Evolutionary conservation across 805 yeast genomes (phyloP), one percentile per base, ranked within the genome.

Genomic region (Metschnikowia proteae): DNA sequence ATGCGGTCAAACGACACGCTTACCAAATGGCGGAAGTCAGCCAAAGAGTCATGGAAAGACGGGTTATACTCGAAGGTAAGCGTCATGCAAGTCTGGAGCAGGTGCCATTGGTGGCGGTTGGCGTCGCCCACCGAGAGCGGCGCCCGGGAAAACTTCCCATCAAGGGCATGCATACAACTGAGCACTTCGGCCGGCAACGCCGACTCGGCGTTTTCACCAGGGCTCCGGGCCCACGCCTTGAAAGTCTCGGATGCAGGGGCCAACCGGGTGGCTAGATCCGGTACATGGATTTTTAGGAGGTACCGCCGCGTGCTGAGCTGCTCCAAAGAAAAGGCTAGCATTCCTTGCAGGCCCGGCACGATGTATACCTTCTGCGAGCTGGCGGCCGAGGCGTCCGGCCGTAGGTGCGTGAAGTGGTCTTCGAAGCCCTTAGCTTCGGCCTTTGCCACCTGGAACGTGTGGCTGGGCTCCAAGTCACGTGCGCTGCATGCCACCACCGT

Each of bases 251-350:
- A 47, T 11, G 58, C 40, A 8, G 78, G 78, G 2, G 63, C 22
- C 4, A 74, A 32, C 42, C 57, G 64, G 1, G 75, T 58, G 7
- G 67, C 67, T 4, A 72, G 45, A 54, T 76, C 80, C 3, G 78
- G 75, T 6, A 76, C 53, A 54, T 76, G 80, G 6, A 76, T 47
- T 46, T 70, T 67, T 8, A 75, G 43, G 4, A 52, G 40, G 48
- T 67, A 65, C 45, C 67, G 68, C 35, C 76, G 54, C 8, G 71
- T 53, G 52, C 68, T 71, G 40, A 66, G 50, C 43, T 66, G 65
- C 39, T 65, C 70, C 30, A 74, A 46, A 1, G 80, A 75, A 1
- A 74, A 51, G 1, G 67, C 77, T 23, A 53, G 9, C 40, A 38
- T 44, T 8, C 46, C 32, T 5, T 25, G 42, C 26, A 26, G 26